Percentiles rank a stretch among this genome's conserved stretches.
Evolutionary conservation across 2,329 filamentous ascomycete genomes (phyloP).

Genomic region (Lachnellula arida): DNA sequence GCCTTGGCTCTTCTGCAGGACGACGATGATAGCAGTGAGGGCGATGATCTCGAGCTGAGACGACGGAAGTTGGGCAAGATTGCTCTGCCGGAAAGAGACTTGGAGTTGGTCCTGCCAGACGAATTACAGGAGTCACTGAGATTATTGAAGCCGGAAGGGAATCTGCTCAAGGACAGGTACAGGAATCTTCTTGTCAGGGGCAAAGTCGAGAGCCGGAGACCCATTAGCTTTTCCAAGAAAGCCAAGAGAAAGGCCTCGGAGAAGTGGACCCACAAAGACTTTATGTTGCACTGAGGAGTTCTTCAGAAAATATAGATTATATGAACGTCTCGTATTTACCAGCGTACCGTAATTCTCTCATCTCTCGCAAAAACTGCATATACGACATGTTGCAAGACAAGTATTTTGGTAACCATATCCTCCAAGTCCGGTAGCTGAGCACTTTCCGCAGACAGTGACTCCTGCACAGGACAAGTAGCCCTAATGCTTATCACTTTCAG

Average conservation of each 20-base stretch:
- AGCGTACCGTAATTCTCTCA: too few relatives aligned
- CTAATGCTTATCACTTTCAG: too few relatives aligned
- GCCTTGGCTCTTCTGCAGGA: conserved; percentile 42
- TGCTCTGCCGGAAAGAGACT: conserved; percentile 69
- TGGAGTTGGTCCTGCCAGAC: conserved; percentile 78
- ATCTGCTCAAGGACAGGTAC: conserved; percentile 87
- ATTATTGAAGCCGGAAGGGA: conserved; percentile 89
- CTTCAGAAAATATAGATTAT: background rate
- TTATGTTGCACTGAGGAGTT: conserved; percentile 39
- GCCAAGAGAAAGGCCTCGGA: conserved; percentile 77
- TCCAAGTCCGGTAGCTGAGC: too few relatives aligned
- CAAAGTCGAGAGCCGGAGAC: conserved; percentile 78
- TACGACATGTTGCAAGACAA: too few relatives aligned
- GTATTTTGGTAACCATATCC: too few relatives aligned
- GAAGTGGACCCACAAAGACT: conserved; percentile 99
- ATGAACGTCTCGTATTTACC: too few relatives aligned
- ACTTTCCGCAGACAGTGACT: too few relatives aligned
- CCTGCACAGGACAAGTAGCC: too few relatives aligned
- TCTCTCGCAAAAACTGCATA: too few relatives aligned
- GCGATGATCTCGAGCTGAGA: conserved; percentile 60
- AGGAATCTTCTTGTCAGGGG: conserved; percentile 82
- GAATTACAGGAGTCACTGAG: conserved; percentile 78
- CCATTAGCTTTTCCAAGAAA: conserved; percentile 77
- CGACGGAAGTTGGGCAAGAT: conserved; percentile 69
- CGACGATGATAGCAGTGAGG: conserved; percentile 49